These are phyloP conservation scores for Eragrostis curvula DNA, from an alignment of 176 grass and related monocot species.

Conservation along the genomic window DNA sequence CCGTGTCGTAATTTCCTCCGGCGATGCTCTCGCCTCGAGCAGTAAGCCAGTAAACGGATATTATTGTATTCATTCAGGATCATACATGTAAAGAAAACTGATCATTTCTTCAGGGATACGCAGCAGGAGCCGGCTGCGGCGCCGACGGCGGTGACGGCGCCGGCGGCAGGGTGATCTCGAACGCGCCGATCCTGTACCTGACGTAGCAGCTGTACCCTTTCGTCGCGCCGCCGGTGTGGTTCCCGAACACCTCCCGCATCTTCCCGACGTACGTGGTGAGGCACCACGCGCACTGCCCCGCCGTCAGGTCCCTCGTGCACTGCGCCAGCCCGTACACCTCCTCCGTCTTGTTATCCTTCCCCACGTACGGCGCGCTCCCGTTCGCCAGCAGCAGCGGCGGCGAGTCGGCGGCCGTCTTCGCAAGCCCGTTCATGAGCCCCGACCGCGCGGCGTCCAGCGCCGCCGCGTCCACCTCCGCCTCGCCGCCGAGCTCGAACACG, in stretches of 20 bases:
- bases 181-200: not conserved
- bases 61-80: too few species aligned
- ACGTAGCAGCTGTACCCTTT: constrained; percentile 49
- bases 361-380: not conserved
- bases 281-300: constrained; percentile 31
- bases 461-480: too few species aligned
- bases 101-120: too few species aligned
- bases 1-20: too few species aligned
- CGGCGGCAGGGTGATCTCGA: constrained; percentile 36
- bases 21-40: too few species aligned
- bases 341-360: not conserved
- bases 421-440: not conserved
- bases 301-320: constrained; percentile 54
- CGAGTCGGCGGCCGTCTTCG: not conserved
- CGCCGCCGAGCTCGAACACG: too few species aligned
- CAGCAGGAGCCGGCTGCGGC: too few species aligned
- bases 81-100: too few species aligned
- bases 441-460: not conserved
- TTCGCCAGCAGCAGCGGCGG: constrained; percentile 4
- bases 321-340: constrained; percentile 52
- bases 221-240: not conserved
- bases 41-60: too few species aligned
- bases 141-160: not conserved
- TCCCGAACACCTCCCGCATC: not conserved
- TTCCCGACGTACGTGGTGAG: accelerated